Conservation (phyloP, 768 basidiomycete species). For the Phanerochaete carnosa region DNA sequence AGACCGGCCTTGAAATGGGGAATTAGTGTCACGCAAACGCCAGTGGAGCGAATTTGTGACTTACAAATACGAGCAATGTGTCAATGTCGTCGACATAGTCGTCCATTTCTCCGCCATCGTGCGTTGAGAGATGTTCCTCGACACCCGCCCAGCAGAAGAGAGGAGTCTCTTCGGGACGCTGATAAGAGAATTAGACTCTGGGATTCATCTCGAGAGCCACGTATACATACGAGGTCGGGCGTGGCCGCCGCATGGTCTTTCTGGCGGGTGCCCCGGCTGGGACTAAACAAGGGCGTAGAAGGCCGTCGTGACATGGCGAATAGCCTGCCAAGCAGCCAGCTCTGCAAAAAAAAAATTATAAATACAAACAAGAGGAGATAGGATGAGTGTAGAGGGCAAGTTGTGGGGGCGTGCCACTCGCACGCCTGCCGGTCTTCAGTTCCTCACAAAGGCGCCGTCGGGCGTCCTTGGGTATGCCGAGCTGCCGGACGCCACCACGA, state of each 20-base stretch:
- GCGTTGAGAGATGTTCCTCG: neutral
- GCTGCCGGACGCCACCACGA: no score
- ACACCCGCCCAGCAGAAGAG: conserved; percentile 1
- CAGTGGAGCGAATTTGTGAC: neutral
- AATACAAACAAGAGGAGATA: neutral
- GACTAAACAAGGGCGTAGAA: no score
- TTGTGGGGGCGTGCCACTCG: no score
- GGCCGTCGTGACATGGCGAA: no score
- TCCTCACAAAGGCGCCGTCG: no score
- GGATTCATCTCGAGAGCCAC: neutral
- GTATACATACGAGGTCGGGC: neutral
- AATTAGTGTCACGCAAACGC: neutral
- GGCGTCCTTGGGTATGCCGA: no score
- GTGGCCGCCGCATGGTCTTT: no score
- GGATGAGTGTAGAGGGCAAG: neutral
- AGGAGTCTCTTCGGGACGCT: neutral
- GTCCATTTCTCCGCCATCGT: neutral
- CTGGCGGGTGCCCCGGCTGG: no score
- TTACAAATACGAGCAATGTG: conserved; percentile 8
- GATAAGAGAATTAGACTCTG: neutral
- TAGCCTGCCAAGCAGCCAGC: no score
- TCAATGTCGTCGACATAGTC: conserved; percentile 8
- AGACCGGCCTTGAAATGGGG: conserved; percentile 17
- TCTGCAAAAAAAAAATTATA: neutral
- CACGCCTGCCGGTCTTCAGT: no score